These are phyloP conservation scores for Fusarium abutilonis DNA, from an alignment of 2,329 filamentous ascomycete genomes.

Conservation along the genomic window DNA sequence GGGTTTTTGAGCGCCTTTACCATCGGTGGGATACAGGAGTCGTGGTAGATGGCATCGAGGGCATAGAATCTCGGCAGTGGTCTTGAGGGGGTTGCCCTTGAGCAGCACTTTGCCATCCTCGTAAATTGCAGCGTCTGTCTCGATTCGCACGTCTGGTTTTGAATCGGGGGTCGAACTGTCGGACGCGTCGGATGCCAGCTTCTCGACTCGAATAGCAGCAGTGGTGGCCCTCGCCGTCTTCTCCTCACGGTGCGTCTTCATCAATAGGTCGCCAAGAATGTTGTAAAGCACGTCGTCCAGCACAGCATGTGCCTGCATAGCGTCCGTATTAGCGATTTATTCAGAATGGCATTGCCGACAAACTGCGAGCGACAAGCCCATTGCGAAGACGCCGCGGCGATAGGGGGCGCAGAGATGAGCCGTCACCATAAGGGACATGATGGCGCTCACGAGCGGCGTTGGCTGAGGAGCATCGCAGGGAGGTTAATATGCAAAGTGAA, in stretches of 20 bases:
- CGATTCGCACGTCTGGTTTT: slow-evolving; percentile 65
- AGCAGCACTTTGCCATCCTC: slow-evolving; percentile 74
- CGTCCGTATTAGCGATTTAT: slow-evolving; percentile 30
- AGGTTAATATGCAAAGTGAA: slow-evolving; percentile 36
- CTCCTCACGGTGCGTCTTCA: slow-evolving; percentile 80
- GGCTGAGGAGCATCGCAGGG: slow-evolving; percentile 27
- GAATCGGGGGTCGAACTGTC: slow-evolving; percentile 64
- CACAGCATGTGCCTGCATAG: slow-evolving; percentile 68
- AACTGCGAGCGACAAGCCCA: background rate
- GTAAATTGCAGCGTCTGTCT: slow-evolving; percentile 75
- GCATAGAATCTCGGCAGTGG: slow-evolving; percentile 76
- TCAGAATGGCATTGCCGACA: slow-evolving; percentile 5
- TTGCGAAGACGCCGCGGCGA: slow-evolving; percentile 12
- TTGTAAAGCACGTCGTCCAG: slow-evolving; percentile 81
- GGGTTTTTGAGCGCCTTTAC: slow-evolving; percentile 71
- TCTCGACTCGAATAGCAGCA: slow-evolving; percentile 71
- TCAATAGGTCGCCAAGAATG: slow-evolving; percentile 77
- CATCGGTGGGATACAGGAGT: slow-evolving; percentile 76
- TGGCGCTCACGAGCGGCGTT: slow-evolving; percentile 8
- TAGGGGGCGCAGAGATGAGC: slow-evolving; percentile 27
- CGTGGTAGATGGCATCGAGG: slow-evolving; percentile 78
- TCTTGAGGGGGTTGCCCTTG: slow-evolving; percentile 77
- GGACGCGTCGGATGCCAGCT: slow-evolving; percentile 65
- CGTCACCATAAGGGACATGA: slow-evolving; percentile 15
- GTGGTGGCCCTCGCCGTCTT: slow-evolving; percentile 76